Evolutionary conservation across 495 filamentous ascomycete species (phyloP), one percentile per base, ranked within the genome.

Genomic region (Xylaria acuta): DNA sequence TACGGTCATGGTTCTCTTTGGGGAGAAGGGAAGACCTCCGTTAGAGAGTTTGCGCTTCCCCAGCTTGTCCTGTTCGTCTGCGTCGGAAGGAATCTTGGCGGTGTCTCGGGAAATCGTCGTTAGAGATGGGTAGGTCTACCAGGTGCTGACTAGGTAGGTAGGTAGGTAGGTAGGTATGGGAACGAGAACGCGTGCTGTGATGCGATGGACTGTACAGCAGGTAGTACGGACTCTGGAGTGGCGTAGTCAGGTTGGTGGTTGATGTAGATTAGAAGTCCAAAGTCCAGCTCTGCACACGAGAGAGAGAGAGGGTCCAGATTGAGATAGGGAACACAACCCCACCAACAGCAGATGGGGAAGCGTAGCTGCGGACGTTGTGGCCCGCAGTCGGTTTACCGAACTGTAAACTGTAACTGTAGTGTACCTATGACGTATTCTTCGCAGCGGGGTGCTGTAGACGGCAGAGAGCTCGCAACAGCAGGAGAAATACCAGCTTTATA

Each of bases 1-100:
- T 86, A 96, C 93, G 78, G 90, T 90, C 92, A 95, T 95, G 85
- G 87, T 88, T 87, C 91, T 90, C 87, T 97, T 96, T 69, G 89
- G 84, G 78, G 92, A 92, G 84, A 88, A 89, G 84, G 86, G 83
- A 81, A 87, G 82, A 77, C 93, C 89, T 84, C 92, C 91, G 84
- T 88, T 87, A 75, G 93, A 94, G 78, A 90, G 86, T 86, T 93
- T 95, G 84, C 94, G 92, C 89, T 97, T 93, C 88, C 90, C 91
- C 89, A 91, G 91, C 76, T 79, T 79, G 74, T 64, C 76, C 73
- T 64, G 72, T 66, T 75, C 72, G 30, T 45, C 27, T 20, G 27
- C 32, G 51, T 60, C 38, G 47, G 72, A 66, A 45, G 54, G 63
- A 73, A 72, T 63, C 25, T 65, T 67, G 60, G 43, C 40, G 43